Base-by-base conservation (phyloP, 1,284 basidiomycete species). In the Ceratobasidium sp. region DNA sequence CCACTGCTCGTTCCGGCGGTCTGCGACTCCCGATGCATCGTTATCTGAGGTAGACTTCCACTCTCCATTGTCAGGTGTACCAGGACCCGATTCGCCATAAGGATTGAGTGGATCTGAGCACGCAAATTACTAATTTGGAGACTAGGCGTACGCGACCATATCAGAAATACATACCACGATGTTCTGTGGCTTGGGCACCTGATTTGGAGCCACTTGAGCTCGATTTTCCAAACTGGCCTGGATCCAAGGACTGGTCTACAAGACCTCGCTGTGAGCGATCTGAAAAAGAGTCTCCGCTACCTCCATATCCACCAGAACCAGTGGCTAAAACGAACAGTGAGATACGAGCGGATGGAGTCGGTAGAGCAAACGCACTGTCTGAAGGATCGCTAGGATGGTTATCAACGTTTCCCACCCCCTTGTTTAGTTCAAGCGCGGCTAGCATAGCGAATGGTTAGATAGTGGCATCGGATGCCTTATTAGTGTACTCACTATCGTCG, bases 231-330 rank as follows among this genome's bases (percentile, higher is more conserved):
- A 74, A 74, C 33, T 74, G 71, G 26, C 71, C 71, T 8, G 58
- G 71, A 23, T 74, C 71, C 17, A 74, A 31, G n/a, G 71, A 74
- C 31, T 33, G 10, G 42, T 74, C 71, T 33, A 74, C 71, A n/a
- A 74, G 71, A 8, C 71, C 71, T 23, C 71, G 56, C 26, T 74
- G 71, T 33, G 71, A 74, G n/a, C 71, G 71, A 53, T 74, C 71
- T 13, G 71, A 74, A 58, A 74, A 74, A 20, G 71, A 35, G 47
- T 74, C 60, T n/a, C 58, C 71, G 2, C 37, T 58, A 39, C 56
- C 54, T 45, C 71, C 71, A 15, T 60, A 58, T 26, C 42, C 56
- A 8, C 56, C 60, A n/a, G 71, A 61, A 33, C 58, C 60, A 37
- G 71, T 74, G 37, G 71, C 71, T 74, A 42, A 20, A 28, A 11